phyloP scores from a whole-genome alignment of 257 asterid species.

The Voacanga thouarsii region DNA sequence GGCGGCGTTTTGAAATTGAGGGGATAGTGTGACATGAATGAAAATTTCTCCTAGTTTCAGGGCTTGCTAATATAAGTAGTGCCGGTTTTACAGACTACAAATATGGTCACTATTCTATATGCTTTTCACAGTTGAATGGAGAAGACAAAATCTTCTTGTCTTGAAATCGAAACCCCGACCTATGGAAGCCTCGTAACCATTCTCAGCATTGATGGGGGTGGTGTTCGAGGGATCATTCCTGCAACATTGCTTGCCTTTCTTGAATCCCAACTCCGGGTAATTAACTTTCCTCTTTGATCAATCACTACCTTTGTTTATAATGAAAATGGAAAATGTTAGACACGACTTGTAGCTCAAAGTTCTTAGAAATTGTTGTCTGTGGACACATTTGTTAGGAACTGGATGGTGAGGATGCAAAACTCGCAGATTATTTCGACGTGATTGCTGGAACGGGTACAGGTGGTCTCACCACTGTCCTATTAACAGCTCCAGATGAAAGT shows the following conservation, averaged over 20 bases:
- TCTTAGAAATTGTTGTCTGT: not conserved
- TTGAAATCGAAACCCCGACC: slow-evolving; percentile 33
- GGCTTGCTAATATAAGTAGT: not conserved
- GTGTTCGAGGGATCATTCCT: slow-evolving; percentile 48
- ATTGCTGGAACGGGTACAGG: slow-evolving; percentile 66
- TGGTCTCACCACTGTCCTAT: slow-evolving; percentile 45
- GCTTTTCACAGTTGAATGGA: not conserved
- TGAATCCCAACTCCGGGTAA: slow-evolving; percentile 44
- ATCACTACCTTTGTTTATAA: too few species aligned
- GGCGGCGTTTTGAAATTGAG: too few species aligned
- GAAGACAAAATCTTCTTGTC: slow-evolving; percentile 12
- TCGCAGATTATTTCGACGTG: slow-evolving; percentile 32
- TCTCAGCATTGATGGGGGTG: slow-evolving; percentile 53
- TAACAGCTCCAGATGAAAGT: slow-evolving; percentile 41
- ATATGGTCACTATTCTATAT: too few species aligned
- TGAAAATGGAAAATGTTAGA: too few species aligned
- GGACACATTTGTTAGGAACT: slow-evolving; percentile 26
- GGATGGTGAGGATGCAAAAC: slow-evolving; percentile 43
- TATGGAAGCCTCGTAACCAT: slow-evolving; percentile 36
- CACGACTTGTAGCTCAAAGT: too few species aligned
- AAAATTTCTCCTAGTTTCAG: too few species aligned
- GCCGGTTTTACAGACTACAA: too few species aligned
- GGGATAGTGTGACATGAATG: too few species aligned
- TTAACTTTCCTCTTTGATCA: too few species aligned
- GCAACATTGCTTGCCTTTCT: slow-evolving; percentile 36